These are phyloP conservation scores for Alternaria ethzedia DNA, from an alignment of 2,329 filamentous ascomycete genomes.

Conservation along the genomic window DNA sequence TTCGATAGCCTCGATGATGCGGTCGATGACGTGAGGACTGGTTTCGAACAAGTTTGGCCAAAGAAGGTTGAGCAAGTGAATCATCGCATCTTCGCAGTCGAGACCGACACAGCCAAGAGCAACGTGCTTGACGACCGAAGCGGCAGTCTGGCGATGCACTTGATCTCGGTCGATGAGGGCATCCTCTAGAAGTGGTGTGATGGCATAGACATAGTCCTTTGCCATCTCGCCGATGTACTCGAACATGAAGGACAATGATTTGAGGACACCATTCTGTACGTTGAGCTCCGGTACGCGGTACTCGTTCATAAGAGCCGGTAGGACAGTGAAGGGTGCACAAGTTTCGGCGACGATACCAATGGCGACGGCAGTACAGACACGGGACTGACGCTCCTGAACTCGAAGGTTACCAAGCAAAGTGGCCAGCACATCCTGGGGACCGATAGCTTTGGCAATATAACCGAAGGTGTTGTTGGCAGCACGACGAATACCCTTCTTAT, in stretches of 20 bases:
- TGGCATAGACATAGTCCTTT: conserved; percentile 98
- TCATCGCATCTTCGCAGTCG: conserved; percentile 97
- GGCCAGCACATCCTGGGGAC: conserved; percentile 94
- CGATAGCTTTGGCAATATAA: conserved; percentile 99
- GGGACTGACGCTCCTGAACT: conserved; percentile 96
- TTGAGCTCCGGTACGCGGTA: conserved; percentile 98
- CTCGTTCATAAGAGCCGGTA: conserved; percentile 99
- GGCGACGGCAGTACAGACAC: conserved; percentile 97
- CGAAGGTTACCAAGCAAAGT: conserved; percentile 95
- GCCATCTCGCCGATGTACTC: conserved; percentile 99
- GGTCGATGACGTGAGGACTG: conserved; percentile 96
- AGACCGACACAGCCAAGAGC: conserved; percentile 96
- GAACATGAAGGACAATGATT: conserved; percentile 95
- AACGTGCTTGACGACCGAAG: conserved; percentile 96
- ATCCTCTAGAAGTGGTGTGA: conserved; percentile 93
- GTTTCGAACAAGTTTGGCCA: conserved; percentile 99
- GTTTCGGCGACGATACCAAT: conserved; percentile 99
- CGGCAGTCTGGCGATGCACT: conserved; percentile 95
- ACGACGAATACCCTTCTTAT: conserved; percentile 98
- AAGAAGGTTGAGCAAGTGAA: conserved; percentile 93
- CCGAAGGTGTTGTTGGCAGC: conserved; percentile 99
- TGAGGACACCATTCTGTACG: conserved; percentile 97
- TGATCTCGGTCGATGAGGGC: conserved; percentile 97
- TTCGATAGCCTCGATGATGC: conserved; percentile 96
- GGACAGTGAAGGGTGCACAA: conserved; percentile 95